Evolutionary conservation across 2,329 filamentous ascomycete species (phyloP), one percentile per base, ranked within the genome.

Genomic region (Aureobasidium sp.): DNA sequence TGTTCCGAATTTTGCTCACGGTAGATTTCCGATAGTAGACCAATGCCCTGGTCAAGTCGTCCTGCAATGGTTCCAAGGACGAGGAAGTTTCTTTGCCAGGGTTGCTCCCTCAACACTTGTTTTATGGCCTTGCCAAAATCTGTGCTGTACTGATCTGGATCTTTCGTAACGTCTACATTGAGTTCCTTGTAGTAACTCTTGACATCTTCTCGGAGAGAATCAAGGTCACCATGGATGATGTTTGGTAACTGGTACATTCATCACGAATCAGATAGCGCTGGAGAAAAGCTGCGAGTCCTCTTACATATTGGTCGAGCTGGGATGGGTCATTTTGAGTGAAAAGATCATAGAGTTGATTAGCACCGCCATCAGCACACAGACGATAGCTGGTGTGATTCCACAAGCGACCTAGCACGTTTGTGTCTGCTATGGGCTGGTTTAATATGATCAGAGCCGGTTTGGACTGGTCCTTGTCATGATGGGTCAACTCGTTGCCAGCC

Each of bases 361-460:
- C 92, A 29, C 91, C 94, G 61, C 92, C 94, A 76, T 99, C 94
- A 32, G 91, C 94, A 63, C 91, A 96, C 59, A 97, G 80, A 29
- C 83, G 83, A 64, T 86, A 81, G 27, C 76, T 77, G 58, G 89
- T 87, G 64, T 79, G 76, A 30, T 70, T 69, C 75, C 79, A 80
- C 13, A 82, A 70, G 11, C 73, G 72, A 34, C 72, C 68, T 64
- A 82, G 76, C 13, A 76, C 78, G 72, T 81, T 80, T 78, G 66
- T 83, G 69, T 71, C 71, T 13, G 67, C 75, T 62, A 88, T 80
- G 32, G 83, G 83, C 65, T 86, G 84, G 67, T 88, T 86, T 21
- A 88, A 75, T 47, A 87, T 75, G 48, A 88, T 69, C 45, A 88
- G 73, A 6, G 79, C 80, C 63, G 67, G 62, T 36, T 63, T 63